A percentile compares a stretch with the other conserved stretches of the same genome.
Evolutionary conservation across 2,329 filamentous ascomycete species (phyloP).

Genomic region (Epicoccum nigrum): DNA sequence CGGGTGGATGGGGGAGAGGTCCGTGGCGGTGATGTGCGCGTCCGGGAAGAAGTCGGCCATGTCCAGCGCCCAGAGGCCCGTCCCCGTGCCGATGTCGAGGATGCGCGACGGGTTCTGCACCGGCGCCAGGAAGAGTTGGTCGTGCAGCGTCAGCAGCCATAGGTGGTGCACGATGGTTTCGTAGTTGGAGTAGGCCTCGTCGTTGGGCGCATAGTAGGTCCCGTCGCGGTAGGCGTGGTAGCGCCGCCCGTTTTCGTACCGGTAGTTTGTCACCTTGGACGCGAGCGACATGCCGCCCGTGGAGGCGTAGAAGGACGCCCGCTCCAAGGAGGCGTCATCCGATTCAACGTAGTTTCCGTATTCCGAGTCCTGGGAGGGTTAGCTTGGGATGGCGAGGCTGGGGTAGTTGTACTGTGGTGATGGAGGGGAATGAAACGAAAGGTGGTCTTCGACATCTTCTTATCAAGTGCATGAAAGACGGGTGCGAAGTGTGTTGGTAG

Average conservation of each 20-base stretch:
- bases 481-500: too few species aligned
- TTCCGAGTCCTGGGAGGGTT: conserved; percentile 27
- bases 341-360: conserved; percentile 33
- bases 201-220: conserved; percentile 45
- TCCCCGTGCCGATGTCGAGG: conserved; percentile 46
- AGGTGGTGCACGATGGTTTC: conserved; percentile 43
- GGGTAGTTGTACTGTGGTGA: not conserved
- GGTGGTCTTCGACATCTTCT: too few species aligned
- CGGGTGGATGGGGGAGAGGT: conserved; percentile 45
- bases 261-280: conserved; percentile 48
- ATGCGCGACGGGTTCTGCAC: conserved; percentile 35
- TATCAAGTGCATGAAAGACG: too few species aligned
- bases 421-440: not conserved
- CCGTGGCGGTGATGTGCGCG: conserved; percentile 44
- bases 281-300: conserved; percentile 47
- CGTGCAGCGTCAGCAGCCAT: conserved; percentile 44
- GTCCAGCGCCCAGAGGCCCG: conserved; percentile 46
- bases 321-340: conserved; percentile 34
- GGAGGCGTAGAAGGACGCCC: conserved; percentile 34
- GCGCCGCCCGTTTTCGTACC: conserved; percentile 46
- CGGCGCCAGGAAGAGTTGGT: conserved; percentile 45
- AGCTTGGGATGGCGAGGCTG: not conserved
- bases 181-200: conserved; percentile 37
- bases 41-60: conserved; percentile 47
- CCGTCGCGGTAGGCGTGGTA: conserved; percentile 46